phyloP scores from a whole-genome alignment of 2,329 filamentous ascomycete genomes.

The Penicillium sp. region DNA sequence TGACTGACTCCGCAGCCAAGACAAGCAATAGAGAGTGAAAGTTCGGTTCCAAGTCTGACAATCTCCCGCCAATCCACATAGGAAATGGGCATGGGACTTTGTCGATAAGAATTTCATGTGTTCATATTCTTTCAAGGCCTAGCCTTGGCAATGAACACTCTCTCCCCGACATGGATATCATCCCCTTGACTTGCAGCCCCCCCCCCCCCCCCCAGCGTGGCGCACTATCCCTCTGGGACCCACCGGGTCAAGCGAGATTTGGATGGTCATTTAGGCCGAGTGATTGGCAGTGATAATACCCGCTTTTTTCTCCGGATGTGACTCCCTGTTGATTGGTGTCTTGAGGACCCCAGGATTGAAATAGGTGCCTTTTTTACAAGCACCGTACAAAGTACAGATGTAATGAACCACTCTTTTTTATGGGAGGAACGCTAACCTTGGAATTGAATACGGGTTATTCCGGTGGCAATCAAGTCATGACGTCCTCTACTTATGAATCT shows the following conservation, averaged over 20 bases:
- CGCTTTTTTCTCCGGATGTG: slow-evolving; percentile 28
- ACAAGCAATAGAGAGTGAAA: slow-evolving; percentile 4
- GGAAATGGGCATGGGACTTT: neutral
- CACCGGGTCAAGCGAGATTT: slow-evolving; percentile 28
- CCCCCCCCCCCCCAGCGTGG: slow-evolving; percentile 26
- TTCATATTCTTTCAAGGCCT: neutral
- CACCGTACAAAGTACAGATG: neutral
- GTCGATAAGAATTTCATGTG: neutral
- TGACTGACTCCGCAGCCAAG: slow-evolving; percentile 18
- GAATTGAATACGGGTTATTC: neutral
- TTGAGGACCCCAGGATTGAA: slow-evolving; percentile 23
- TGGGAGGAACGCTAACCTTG: neutral
- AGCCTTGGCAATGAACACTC: neutral
- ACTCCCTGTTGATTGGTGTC: slow-evolving; percentile 20
- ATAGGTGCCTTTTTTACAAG: slow-evolving; percentile 1
- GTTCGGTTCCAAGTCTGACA: slow-evolving; percentile 5
- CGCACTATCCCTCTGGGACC: slow-evolving; percentile 19
- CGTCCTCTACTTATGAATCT: neutral
- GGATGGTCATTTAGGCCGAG: slow-evolving; percentile 15
- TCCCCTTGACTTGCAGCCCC: slow-evolving; percentile 21
- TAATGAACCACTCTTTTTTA: neutral
- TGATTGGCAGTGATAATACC: slow-evolving; percentile 20
- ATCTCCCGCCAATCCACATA: slow-evolving; percentile 13
- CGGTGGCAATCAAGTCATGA: slow-evolving; percentile 27
- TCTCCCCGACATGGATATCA: neutral